Evolutionary conservation across 768 basidiomycete species (phyloP).

Genomic region (Mycena leptocephala): DNA sequence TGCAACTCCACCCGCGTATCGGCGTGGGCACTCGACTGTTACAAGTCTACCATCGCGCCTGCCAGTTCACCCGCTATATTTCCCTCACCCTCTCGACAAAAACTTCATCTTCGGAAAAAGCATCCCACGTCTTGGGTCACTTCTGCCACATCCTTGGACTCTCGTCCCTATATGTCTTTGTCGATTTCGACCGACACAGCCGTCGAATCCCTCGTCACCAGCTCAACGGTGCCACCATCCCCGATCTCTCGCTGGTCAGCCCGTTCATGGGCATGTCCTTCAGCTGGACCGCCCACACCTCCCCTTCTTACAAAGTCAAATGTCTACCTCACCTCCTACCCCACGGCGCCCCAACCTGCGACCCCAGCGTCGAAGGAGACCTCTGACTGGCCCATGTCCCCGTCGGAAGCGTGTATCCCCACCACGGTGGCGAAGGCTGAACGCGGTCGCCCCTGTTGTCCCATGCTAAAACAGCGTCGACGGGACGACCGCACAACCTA

Average conservation of each 20-base stretch:
- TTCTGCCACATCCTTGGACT: not conserved
- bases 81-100: constrained; percentile 17
- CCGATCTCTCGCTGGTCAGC: not conserved
- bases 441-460: not conserved
- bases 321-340: constrained; percentile 8
- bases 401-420: not conserved
- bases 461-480: not conserved
- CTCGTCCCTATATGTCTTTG: constrained; percentile 9
- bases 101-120: constrained; percentile 30
- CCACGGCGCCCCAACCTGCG: not conserved
- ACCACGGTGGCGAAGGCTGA: not conserved
- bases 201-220: constrained; percentile 13
- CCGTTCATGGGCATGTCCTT: constrained; percentile 17
- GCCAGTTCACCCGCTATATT: constrained; percentile 10
- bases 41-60: constrained; percentile 12
- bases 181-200: constrained; percentile 23
- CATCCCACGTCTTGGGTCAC: constrained; percentile 25
- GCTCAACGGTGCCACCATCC: constrained; percentile 8
- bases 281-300: not conserved
- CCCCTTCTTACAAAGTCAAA: constrained; percentile 22
- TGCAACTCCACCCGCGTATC: constrained; percentile 10
- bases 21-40: constrained; percentile 34
- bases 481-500: not conserved
- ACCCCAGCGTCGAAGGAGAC: not conserved
- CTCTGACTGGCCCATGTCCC: not conserved